phyloP scores from a whole-genome alignment of 768 basidiomycete genomes.

The Lactarius tabidus region DNA sequence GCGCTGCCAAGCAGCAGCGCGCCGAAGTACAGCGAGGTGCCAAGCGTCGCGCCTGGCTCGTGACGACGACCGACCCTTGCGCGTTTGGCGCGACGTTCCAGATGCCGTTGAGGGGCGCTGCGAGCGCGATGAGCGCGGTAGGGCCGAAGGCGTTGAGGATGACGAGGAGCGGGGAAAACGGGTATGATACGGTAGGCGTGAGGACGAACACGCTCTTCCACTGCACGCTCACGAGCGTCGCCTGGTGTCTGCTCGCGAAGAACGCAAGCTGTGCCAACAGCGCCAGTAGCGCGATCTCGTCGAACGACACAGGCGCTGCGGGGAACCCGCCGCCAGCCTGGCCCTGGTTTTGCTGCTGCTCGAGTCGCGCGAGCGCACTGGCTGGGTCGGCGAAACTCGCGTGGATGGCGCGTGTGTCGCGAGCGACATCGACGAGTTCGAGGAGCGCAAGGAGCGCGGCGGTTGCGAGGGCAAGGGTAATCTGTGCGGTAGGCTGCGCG shows the following conservation, averaged over 20 bases:
- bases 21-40: conserved; percentile 66
- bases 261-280: conserved; percentile 75
- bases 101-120: conserved; percentile 64
- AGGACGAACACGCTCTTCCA: conserved; percentile 95
- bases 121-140: conserved; percentile 59
- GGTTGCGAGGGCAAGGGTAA: conserved; percentile 61
- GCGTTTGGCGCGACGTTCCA: conserved; percentile 77
- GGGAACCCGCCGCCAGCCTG: conserved; percentile 31
- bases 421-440: conserved; percentile 76
- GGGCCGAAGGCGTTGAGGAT: conserved; percentile 75
- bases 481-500: conserved; percentile 78
- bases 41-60: conserved; percentile 31
- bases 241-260: conserved; percentile 90
- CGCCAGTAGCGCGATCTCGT: conserved; percentile 68
- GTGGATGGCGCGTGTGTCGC: conserved; percentile 60
- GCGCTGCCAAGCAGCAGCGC: conserved; percentile 65
- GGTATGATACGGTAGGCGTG: conserved; percentile 61
- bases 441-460: conserved; percentile 70
- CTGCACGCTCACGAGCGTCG: conserved; percentile 83
- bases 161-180: conserved; percentile 70
- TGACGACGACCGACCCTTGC: neutral
- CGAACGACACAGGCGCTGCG: conserved; percentile 39
- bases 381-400: conserved; percentile 51
- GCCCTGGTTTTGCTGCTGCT: conserved; percentile 20
- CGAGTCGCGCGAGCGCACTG: conserved; percentile 35